These are phyloP conservation scores for Aspergillus ochraceus DNA, from an alignment of 2,329 filamentous ascomycete species.

Conservation along the genomic window DNA sequence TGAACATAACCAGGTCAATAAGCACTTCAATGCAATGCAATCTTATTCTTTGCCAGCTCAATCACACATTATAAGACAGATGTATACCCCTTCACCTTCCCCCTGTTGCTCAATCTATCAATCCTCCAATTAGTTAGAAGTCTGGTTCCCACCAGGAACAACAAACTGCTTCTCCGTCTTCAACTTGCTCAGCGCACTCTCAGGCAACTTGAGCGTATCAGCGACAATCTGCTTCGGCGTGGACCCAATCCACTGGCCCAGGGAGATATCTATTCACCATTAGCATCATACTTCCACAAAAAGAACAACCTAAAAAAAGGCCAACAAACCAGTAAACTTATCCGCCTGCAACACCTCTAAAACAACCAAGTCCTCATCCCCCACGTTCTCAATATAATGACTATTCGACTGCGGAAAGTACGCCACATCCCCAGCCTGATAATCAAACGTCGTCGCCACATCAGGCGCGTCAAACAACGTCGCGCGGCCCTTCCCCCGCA, in stretches of 20 bases:
- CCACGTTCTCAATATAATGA: conserved; percentile 78
- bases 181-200: conserved; percentile 40
- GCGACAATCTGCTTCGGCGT: conserved; percentile 60
- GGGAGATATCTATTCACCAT: conserved; percentile 39
- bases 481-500: conserved; percentile 68
- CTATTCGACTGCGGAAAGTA: conserved; percentile 77
- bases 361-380: conserved; percentile 71
- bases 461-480: conserved; percentile 72
- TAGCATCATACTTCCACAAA: not conserved
- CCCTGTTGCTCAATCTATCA: not conserved
- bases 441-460: conserved; percentile 73
- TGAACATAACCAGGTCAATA: no score
- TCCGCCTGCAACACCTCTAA: conserved; percentile 73
- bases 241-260: conserved; percentile 51
- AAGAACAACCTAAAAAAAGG: not conserved
- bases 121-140: not conserved
- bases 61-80: no score
- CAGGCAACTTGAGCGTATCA: conserved; percentile 53
- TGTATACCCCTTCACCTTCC: not conserved
- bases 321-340: conserved; percentile 53
- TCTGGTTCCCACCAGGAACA: conserved; percentile 31
- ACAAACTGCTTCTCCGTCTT: conserved; percentile 50
- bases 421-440: conserved; percentile 71
- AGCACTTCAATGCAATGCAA: no score
- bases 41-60: no score